A percentile compares a stretch with the other conserved stretches of the same genome.
Conservation (phyloP, 148 eudicot genomes). For the Cornus controversa region DNA sequence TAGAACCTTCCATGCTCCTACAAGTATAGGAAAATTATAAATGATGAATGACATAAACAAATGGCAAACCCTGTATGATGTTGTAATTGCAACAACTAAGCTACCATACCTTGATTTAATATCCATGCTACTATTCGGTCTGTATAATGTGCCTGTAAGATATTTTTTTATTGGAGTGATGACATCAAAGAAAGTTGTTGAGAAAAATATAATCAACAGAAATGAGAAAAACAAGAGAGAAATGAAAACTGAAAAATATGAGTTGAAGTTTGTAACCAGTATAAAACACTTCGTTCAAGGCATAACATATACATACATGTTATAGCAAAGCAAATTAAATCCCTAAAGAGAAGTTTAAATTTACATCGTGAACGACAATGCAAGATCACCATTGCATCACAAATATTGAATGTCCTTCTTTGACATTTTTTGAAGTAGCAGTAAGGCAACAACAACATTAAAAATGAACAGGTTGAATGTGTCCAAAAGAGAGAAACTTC, state of each 20-base stretch:
- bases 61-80: not conserved
- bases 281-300: not conserved
- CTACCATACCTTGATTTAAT: slow-evolving; percentile 51
- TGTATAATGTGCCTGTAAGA: slow-evolving; percentile 47
- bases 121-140: slow-evolving; percentile 51
- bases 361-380: not conserved
- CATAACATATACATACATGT: not conserved
- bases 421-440: not conserved
- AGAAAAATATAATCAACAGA: not conserved
- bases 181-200: slow-evolving; percentile 2
- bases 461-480: not conserved
- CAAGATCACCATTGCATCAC: not conserved
- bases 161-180: slow-evolving; percentile 6
- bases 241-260: not conserved
- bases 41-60: not conserved
- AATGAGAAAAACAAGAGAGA: not conserved
- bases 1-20: slow-evolving; percentile 57
- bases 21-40: slow-evolving; percentile 1
- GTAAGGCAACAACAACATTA: not conserved
- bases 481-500: not conserved
- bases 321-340: not conserved
- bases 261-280: not conserved
- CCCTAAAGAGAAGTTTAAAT: not conserved
- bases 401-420: not conserved
- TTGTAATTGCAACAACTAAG: not conserved